phyloP scores from a whole-genome alignment of 176 grass and related monocot genomes.

The Zoysia pacifica region DNA sequence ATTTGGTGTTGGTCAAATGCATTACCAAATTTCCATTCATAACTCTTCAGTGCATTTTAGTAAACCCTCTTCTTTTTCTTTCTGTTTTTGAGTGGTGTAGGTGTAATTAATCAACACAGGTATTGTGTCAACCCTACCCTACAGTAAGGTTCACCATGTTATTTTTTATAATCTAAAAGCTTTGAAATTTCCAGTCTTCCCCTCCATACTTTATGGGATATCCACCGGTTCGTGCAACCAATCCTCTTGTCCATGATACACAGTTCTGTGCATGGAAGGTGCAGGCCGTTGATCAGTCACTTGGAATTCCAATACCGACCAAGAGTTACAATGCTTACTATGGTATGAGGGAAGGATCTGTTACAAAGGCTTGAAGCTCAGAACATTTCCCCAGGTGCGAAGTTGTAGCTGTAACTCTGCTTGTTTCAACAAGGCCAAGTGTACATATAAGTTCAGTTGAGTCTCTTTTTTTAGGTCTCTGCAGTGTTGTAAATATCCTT shows the following conservation, averaged over 20 bases:
- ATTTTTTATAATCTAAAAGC: background rate
- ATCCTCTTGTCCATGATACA: constrained; percentile 59
- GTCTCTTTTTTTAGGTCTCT: background rate
- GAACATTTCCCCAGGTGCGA: background rate
- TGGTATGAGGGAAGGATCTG: constrained; percentile 1
- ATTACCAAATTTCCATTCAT: constrained; percentile 9
- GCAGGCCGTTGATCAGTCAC: constrained; percentile 33
- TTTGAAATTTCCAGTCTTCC: constrained; percentile 52
- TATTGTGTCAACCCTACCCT: background rate
- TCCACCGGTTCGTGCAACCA: constrained; percentile 57
- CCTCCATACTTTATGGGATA: constrained; percentile 66
- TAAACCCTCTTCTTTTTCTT: background rate
- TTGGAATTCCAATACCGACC: constrained; percentile 46
- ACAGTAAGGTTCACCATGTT: background rate
- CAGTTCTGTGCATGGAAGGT: constrained; percentile 49
- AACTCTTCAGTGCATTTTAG: background rate
- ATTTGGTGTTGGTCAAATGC: constrained; percentile 1
- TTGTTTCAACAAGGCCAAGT: constrained; percentile 38
- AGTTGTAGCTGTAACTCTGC: constrained; percentile 30
- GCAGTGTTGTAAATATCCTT: constrained; percentile 32
- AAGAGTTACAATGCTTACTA: constrained; percentile 18
- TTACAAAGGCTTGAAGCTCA: constrained; percentile 44
- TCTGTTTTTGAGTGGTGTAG: constrained; percentile 19
- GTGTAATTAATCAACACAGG: background rate
- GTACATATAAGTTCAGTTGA: constrained; percentile 36